Evolutionary conservation across 768 basidiomycete species (phyloP), one percentile per base, ranked within the genome.

Genomic region (Lactarius sp.): DNA sequence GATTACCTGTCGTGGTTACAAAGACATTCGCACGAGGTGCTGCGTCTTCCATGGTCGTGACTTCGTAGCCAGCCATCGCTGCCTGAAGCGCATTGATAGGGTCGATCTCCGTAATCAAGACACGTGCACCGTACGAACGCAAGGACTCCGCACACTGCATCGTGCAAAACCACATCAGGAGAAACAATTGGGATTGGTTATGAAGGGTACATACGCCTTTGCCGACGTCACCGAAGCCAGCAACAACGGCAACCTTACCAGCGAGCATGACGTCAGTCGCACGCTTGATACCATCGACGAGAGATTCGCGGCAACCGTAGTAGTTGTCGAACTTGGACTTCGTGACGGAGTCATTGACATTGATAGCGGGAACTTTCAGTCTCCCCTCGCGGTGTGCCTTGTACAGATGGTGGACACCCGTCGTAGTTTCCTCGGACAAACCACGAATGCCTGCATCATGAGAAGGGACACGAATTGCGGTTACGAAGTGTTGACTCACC

Each of bases 201-300:
- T 36, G 56, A 22, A 6, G 60, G 31, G 27, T 27, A 86, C 94
- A 70, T 79, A 97, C 94, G 61, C 97, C 97, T 78, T 99, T 99
- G 70, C 97, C 97, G 69, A 99, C 97, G 73, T 99, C 97, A 78
- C 97, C 97, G 76, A 88, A 99, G 61, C 97, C 97, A 69, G 97
- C 97, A 69, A 99, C 97, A 68, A 98, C 92, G 58, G 94, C 95
- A 69, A 99, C 95, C 80, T 99, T 99, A 58, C 96, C 97, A 69
- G 97, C 97, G 75, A 99, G 87, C 97, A 99, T 99, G 75, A 99
- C 93, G 76, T 99, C 97, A 68, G 97, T 99, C 64, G 97, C 97
- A 73, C 97, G 94, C 85, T 99, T 99, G 81, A 99, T 98, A 71
- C 97, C 97, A 75, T 99, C 97, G 65, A 99, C 97, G 67, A 99